Evolutionary conservation across 495 filamentous ascomycete genomes (phyloP).

Genomic region (Pyronema omphalodes): DNA sequence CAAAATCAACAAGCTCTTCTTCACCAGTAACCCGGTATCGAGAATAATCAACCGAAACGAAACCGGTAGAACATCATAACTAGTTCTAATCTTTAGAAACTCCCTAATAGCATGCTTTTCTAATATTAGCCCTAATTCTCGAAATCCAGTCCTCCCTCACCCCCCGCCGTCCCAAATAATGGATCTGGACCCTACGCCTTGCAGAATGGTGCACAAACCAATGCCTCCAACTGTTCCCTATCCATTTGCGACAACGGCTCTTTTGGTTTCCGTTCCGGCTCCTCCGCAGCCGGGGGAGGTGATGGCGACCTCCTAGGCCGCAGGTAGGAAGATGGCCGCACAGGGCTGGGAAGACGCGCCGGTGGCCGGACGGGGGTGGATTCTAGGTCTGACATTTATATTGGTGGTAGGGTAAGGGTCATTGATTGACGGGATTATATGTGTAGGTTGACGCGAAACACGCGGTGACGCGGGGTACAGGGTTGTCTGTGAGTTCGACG

Average conservation of each 20-base stretch:
- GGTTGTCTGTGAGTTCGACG: too few species aligned
- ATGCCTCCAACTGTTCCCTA: slow-evolving; percentile 75
- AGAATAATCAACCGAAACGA: slow-evolving; percentile 92
- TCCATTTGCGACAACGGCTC: slow-evolving; percentile 58
- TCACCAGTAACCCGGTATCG: slow-evolving; percentile 84
- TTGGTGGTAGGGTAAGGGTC: too few species aligned
- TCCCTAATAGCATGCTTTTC: slow-evolving; percentile 51
- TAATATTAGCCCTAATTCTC: background rate
- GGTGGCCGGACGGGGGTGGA: too few species aligned
- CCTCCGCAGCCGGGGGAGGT: slow-evolving; percentile 30
- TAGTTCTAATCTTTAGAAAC: slow-evolving; percentile 89
- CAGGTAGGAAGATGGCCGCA: slow-evolving; percentile 75
- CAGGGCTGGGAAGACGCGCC: slow-evolving; percentile 24
- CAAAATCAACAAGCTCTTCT: slow-evolving; percentile 88
- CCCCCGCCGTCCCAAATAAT: slow-evolving; percentile 3
- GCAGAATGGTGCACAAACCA: slow-evolving; percentile 44
- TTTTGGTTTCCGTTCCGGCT: too few species aligned
- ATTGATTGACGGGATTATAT: too few species aligned
- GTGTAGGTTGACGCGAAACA: too few species aligned
- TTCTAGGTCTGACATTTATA: too few species aligned
- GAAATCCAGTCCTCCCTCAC: slow-evolving; percentile 2
- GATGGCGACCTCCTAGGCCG: slow-evolving; percentile 36
- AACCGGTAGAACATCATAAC: slow-evolving; percentile 96
- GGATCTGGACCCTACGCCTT: background rate
- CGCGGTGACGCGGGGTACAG: too few species aligned